Conservation (phyloP, 352 stramenopile genomes). For the Sclerospora graminicola region DNA sequence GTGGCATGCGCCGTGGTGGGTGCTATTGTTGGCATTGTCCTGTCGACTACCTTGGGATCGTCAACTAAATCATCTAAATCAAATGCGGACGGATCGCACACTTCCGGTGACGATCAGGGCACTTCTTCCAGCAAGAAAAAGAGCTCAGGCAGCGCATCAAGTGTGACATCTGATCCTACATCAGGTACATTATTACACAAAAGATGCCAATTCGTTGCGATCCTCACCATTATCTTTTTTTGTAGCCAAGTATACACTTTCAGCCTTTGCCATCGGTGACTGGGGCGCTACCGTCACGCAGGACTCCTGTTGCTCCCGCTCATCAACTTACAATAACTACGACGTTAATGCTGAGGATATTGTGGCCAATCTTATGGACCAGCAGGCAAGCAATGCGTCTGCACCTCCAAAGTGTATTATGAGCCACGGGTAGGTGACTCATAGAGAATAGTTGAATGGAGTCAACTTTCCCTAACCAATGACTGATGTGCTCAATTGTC, state of each 20-base stretch:
- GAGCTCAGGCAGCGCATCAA: not conserved
- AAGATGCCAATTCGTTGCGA: not conserved
- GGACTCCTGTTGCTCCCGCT: conserved; percentile 42
- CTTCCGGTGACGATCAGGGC: not conserved
- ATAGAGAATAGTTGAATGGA: not conserved
- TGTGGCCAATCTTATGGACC: conserved; percentile 37
- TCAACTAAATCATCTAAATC: not conserved
- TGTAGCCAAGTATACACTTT: conserved; percentile 27
- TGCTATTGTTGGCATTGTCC: not conserved
- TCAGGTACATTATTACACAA: not conserved
- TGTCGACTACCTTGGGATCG: not conserved
- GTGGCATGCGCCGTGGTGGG: not conserved
- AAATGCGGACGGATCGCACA: not conserved
- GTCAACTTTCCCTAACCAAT: not conserved
- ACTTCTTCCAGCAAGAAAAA: not conserved
- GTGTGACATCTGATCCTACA: not conserved
- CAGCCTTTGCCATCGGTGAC: conserved; percentile 48
- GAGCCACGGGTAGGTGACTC: conserved; percentile 37
- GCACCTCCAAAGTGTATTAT: conserved; percentile 50
- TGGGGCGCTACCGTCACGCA: conserved; percentile 36
- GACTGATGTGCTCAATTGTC: not conserved
- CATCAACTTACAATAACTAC: conserved; percentile 32
- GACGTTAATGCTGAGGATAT: conserved; percentile 38
- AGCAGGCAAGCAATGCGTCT: conserved; percentile 26
- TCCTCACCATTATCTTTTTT: not conserved